Evolutionary conservation across 352 stramenopile genomes (phyloP), one percentile per base, ranked within the genome.

Genomic region (Phytophthora multivora): DNA sequence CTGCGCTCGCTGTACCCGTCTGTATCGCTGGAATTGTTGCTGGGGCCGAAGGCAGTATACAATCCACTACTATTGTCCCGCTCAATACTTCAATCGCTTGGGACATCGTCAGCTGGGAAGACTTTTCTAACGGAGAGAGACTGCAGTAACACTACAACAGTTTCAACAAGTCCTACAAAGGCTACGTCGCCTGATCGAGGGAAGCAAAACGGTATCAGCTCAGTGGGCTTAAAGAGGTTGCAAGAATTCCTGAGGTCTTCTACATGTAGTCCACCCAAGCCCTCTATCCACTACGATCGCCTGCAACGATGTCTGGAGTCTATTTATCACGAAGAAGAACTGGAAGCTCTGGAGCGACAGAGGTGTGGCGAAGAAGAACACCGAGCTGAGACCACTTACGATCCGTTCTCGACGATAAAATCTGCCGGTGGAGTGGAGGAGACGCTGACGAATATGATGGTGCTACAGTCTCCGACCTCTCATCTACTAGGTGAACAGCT

Each of bases 331-430:
- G 80, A 90, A 33, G 48, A 36, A 5, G 61, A 77, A n/a, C 56
- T 80, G 0, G 78, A 90, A 42, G 19, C 30, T 2, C 16, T 43
- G 2, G 67, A 74, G 35, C 36, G 7, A 23, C 51, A 69, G 35
- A 41, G 58, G 2, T 35, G 12, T n/a, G 61, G 49, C 2, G 46
- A 63, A 18, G 68, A 65, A 50, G 69, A 59, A 25, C 45, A 46
- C 19, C 58, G 58, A 31, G 33, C 52, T 42, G 48, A 55, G 42
- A 59, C 15, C 25, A 71, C 67, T 4, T 88, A 88, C 49, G 79
- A 88, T 30, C 80, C 80, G 6, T 90, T 90, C 18, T 65, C 75
- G 12, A 56, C 61, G 1, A 88, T 90, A 46, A 88, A 87, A 61
- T 46, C 56, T 23, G 57, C 55, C 4, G 80, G 80, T 31, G 80